Percentiles rank a stretch among this genome's conserved stretches.
phyloP scores from a whole-genome alignment of 2,329 filamentous ascomycete genomes.

The Didymellaceae sp. region DNA sequence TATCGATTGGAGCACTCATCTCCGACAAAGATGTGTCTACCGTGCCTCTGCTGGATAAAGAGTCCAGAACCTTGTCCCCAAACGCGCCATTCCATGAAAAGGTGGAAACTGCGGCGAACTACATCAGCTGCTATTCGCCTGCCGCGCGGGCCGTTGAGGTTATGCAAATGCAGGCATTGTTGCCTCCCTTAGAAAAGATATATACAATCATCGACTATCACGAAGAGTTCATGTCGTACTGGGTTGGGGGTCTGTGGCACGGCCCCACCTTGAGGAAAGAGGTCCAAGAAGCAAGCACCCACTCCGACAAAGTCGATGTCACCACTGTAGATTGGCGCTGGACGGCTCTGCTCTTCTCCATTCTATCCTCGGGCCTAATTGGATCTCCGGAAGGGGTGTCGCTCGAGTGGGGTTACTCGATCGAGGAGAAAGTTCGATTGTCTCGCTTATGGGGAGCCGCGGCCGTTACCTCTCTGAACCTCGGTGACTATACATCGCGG shows the following conservation, averaged over 20 bases:
- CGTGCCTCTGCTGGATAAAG: slow-evolving; percentile 24
- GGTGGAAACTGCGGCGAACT: slow-evolving; percentile 1
- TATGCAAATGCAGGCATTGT: slow-evolving; percentile 46
- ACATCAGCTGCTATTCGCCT: slow-evolving; percentile 27
- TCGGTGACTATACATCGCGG: slow-evolving; percentile 55
- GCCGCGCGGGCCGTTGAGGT: slow-evolving; percentile 34
- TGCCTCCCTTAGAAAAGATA: slow-evolving; percentile 39
- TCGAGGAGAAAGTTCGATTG: slow-evolving; percentile 50
- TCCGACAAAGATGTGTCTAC: slow-evolving; percentile 31
- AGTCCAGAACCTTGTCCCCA: slow-evolving; percentile 23
- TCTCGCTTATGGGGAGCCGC: slow-evolving; percentile 57
- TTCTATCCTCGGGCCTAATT: slow-evolving; percentile 53
- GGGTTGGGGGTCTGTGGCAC: slow-evolving; percentile 50
- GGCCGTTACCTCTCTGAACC: slow-evolving; percentile 53
- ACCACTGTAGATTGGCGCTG: slow-evolving; percentile 44
- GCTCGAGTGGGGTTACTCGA: slow-evolving; percentile 53
- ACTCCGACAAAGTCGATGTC: slow-evolving; percentile 49
- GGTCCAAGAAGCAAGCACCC: slow-evolving; percentile 48
- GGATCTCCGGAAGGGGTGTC: slow-evolving; percentile 48
- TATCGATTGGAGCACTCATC: slow-evolving; percentile 35
- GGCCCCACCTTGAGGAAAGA: slow-evolving; percentile 48
- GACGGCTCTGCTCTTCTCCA: slow-evolving; percentile 53
- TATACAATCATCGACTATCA: slow-evolving; percentile 49
- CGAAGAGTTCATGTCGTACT: slow-evolving; percentile 47
- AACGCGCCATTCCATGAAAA: slow-evolving; percentile 15